phyloP scores from a whole-genome alignment of 2,329 filamentous ascomycete species.

The Emmonsiellopsis sp. region DNA sequence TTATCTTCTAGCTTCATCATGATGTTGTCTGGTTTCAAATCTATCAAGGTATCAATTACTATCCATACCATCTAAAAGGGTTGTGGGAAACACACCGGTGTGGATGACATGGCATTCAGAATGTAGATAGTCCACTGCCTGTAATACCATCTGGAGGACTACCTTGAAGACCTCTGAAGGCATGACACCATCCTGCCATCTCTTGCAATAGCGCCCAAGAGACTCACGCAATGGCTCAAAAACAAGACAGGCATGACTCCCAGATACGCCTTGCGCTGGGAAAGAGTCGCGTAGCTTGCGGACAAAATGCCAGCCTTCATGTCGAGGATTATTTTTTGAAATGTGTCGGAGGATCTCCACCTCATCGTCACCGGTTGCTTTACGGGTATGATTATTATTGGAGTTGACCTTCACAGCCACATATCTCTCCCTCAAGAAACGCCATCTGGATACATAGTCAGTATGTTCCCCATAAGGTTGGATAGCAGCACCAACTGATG shows the following conservation, averaged over 20 bases:
- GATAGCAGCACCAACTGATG: conserved; percentile 12
- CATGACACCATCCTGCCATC: conserved; percentile 18
- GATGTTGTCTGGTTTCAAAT: conserved; percentile 37
- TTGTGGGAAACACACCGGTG: conserved; percentile 23
- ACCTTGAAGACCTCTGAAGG: conserved; percentile 23
- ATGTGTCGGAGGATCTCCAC: conserved; percentile 20
- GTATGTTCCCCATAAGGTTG: not conserved
- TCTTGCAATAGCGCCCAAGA: conserved; percentile 21
- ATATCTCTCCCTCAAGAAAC: conserved; percentile 19
- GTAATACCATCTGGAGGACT: conserved; percentile 27
- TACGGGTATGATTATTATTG: conserved; percentile 5
- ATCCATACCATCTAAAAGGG: conserved; percentile 1
- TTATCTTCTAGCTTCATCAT: conserved; percentile 24
- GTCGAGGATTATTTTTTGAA: conserved; percentile 16
- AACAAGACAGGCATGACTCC: conserved; percentile 25
- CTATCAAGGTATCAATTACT: conserved; percentile 11
- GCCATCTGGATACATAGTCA: conserved; percentile 15
- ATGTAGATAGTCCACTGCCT: conserved; percentile 35
- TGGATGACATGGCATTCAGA: conserved; percentile 34
- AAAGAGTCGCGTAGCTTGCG: conserved; percentile 25
- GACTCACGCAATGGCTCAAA: conserved; percentile 29
- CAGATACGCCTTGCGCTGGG: conserved; percentile 11
- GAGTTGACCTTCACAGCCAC: conserved; percentile 26
- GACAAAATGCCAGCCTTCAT: conserved; percentile 23
- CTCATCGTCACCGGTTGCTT: conserved; percentile 13